These are phyloP conservation scores for Coemansia sp. DNA, from an alignment of 192 early-diverging fungal genomes.

Conservation along the genomic window DNA sequence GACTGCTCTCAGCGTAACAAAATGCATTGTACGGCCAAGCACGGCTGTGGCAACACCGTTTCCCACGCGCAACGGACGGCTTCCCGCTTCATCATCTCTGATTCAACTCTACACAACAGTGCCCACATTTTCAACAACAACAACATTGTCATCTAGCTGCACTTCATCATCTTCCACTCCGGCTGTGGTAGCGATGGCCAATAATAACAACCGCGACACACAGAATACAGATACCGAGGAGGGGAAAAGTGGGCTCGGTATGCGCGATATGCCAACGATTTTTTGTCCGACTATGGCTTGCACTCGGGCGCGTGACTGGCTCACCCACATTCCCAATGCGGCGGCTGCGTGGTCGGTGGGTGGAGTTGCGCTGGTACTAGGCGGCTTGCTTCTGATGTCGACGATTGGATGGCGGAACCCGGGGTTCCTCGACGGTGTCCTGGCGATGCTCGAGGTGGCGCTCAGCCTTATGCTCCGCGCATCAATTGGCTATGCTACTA, in stretches of 20 bases:
- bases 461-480: slow-evolving; percentile 23
- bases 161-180: not conserved
- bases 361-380: not conserved
- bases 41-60: not conserved
- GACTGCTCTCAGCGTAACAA: not conserved
- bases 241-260: not conserved
- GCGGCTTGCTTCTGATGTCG: slow-evolving; percentile 2
- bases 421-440: slow-evolving; percentile 23
- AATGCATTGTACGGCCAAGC: slow-evolving; percentile 9
- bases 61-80: slow-evolving; percentile 10
- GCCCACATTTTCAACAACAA: slow-evolving; percentile 7
- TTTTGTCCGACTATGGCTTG: slow-evolving; percentile 11
- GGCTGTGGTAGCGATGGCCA: not conserved
- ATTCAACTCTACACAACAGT: not conserved
- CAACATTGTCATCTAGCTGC: not conserved
- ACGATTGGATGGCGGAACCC: slow-evolving; percentile 6
- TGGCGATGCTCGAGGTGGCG: slow-evolving; percentile 25
- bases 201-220: not conserved
- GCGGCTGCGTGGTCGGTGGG: slow-evolving; percentile 21
- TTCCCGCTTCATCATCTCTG: not conserved
- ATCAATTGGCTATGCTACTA: not conserved
- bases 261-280: slow-evolving; percentile 3
- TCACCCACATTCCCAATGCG: slow-evolving; percentile 14
- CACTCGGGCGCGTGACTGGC: slow-evolving; percentile 20
- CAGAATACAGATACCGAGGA: not conserved